A percentile compares a stretch with the other conserved stretches of the same genome.
Evolutionary conservation across 2,329 filamentous ascomycete genomes (phyloP).

Genomic region (Alternaria arbusti): DNA sequence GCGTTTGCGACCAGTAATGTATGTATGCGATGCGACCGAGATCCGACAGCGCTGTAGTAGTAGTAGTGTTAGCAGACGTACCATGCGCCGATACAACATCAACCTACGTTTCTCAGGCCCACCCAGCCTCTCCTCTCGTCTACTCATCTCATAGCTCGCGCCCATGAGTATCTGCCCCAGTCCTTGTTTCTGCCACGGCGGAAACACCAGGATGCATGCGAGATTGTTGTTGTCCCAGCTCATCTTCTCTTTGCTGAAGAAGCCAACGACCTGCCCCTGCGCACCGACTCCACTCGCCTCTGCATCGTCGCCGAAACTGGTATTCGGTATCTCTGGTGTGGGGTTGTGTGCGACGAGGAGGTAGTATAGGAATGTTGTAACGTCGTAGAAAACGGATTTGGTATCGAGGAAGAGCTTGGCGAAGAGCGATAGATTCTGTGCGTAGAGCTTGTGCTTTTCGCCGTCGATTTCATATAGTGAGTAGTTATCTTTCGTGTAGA

Average conservation of each 20-base stretch:
- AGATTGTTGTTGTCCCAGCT: conserved; percentile 99
- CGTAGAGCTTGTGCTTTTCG: conserved; percentile 84
- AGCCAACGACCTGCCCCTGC: conserved; percentile 75
- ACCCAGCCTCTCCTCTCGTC: conserved; percentile 80
- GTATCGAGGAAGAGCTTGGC: conserved; percentile 98
- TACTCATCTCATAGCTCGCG: conserved; percentile 89
- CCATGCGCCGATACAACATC: too few species aligned
- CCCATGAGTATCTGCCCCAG: conserved; percentile 90
- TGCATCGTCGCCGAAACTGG: conserved; percentile 29
- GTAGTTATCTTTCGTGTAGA: conserved; percentile 82
- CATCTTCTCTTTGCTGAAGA: conserved; percentile 98
- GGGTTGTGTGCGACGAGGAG: conserved; percentile 77
- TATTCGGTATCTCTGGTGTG: conserved; percentile 38
- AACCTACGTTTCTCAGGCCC: conserved; percentile 83
- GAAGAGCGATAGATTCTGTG: conserved; percentile 94
- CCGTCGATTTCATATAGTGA: conserved; percentile 93
- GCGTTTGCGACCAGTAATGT: conserved; percentile 84
- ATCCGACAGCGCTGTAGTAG: conserved; percentile 70
- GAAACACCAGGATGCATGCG: conserved; percentile 94
- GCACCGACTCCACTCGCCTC: background rate
- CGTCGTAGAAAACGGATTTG: conserved; percentile 98
- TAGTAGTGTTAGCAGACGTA: conserved; percentile 10
- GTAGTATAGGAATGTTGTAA: conserved; percentile 93
- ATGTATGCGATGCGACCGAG: conserved; percentile 83
- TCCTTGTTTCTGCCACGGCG: conserved; percentile 91